Base-by-base conservation (phyloP, 1,284 basidiomycete species). In the Rhodotorula sp. region DNA sequence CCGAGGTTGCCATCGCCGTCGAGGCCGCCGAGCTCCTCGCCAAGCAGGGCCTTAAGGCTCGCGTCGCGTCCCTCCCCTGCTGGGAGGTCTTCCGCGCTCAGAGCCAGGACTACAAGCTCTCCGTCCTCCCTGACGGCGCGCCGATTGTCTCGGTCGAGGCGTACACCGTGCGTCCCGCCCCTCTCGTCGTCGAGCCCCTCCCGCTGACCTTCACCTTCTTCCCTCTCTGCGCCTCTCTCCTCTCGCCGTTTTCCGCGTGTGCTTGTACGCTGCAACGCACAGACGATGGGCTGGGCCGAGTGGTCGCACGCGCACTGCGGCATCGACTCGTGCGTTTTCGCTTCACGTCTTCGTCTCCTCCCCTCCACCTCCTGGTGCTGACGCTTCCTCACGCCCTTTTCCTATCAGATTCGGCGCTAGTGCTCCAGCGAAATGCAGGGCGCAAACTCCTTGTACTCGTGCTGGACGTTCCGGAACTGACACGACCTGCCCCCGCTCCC, bases 91-190 rank as follows among this genome's bases (percentile, higher is more conserved):
- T 97, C 82, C 91, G 96, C 83, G 85, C 87, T 79, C 95, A 97
- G 84, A 84, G 88, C 75, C 82, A 86, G 79, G 88, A 89, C 72
- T 97, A 97, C 85, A 88, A 85, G 80, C 83, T 94, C 79, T 88
- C 88, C 80, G 93, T 97, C 63, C 84, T 97, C 76, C 88, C 92
- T 80, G 90, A 89, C 78, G 94, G 94, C 69, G 89, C 91, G 51
- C 94, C 94, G 58, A 90, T 97, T 81, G 82, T 97, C 75, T 92
- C 92, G 60, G 87, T 97, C 74, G 94, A 97, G 84, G 94, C 93
- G 39, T 88, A 86, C 82, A 79, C 74, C 34, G 41, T 65, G 29
- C 51, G 29, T 36, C 59, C 44, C 44, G 15, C 44, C 13, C 15
- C 44, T 39, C 15, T 15, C 15, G 7, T 15, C 39, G 9, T 39